Conservation (phyloP, 345 rosid species). For the Microthlaspi erraticum region DNA sequence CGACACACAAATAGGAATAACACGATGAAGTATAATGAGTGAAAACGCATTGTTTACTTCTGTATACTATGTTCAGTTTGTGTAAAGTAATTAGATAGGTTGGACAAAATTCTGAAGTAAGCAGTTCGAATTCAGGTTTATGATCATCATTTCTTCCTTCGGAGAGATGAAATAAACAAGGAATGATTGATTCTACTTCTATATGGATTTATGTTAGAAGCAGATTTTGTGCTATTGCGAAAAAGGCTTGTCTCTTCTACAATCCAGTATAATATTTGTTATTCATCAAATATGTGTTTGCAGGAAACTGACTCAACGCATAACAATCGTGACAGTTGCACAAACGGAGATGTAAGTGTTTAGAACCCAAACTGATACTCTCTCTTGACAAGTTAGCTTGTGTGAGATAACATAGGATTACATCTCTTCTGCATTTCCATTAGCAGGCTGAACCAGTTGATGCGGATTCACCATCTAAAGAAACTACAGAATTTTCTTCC, state of each 20-base stretch:
- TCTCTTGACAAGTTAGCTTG: conserved; percentile 44
- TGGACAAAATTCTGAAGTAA: conserved; percentile 1
- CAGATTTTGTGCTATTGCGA: conserved; percentile 16
- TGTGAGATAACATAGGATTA: conserved; percentile 31
- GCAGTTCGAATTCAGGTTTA: conserved; percentile 3
- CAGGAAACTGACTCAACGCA: conserved; percentile 73
- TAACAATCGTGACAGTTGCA: conserved; percentile 50
- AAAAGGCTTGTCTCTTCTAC: conserved; percentile 24
- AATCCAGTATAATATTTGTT: conserved; percentile 19
- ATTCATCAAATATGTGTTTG: conserved; percentile 35
- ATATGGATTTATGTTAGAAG: conserved; percentile 21
- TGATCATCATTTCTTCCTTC: not conserved
- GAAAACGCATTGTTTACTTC: conserved; percentile 6
- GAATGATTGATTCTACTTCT: conserved; percentile 11
- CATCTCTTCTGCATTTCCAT: conserved; percentile 44
- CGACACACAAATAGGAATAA: conserved; percentile 20
- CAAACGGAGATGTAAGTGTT: conserved; percentile 68
- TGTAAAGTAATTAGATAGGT: conserved; percentile 7
- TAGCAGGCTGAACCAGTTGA: conserved; percentile 73
- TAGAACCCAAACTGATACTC: conserved; percentile 40
- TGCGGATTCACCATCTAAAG: conserved; percentile 69
- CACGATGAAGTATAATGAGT: conserved; percentile 3
- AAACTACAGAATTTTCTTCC: conserved; percentile 55
- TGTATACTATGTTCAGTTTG: not conserved
- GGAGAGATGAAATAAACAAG: conserved; percentile 15